Evolutionary conservation across 495 filamentous ascomycete genomes (phyloP).

Genomic region (Trichoderma asperelloides): DNA sequence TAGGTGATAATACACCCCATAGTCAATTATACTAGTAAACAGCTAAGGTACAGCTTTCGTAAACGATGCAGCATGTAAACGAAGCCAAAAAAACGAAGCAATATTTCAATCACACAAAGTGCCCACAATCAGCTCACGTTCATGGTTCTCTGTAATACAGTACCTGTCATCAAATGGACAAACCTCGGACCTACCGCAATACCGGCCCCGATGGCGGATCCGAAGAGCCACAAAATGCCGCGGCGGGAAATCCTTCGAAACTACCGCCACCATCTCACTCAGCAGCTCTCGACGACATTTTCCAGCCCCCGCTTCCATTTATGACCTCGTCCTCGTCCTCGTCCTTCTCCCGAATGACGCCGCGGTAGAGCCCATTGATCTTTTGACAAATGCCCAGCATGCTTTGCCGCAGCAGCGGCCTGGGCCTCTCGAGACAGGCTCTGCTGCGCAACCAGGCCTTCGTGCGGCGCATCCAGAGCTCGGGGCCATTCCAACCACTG

Average conservation of each 20-base stretch:
- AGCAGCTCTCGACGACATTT: not conserved
- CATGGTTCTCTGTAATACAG: no score
- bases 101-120: not conserved
- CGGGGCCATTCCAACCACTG: conserved; percentile 54
- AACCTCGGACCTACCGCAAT: not conserved
- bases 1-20: no score
- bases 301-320: not conserved
- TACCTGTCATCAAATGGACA: not conserved
- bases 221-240: not conserved
- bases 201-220: not conserved
- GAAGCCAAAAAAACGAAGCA: not conserved
- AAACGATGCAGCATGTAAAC: no score
- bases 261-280: not conserved
- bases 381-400: not conserved
- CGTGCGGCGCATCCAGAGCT: conserved; percentile 15
- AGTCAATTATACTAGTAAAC: no score
- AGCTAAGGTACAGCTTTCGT: no score
- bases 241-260: not conserved
- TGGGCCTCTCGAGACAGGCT: not conserved
- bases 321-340: not conserved
- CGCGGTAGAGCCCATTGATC: not conserved
- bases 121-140: no score
- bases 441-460: not conserved
- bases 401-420: not conserved
- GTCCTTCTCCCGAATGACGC: not conserved